phyloP scores from a whole-genome alignment of 1,284 basidiomycete species.

The Peniophora sp. region DNA sequence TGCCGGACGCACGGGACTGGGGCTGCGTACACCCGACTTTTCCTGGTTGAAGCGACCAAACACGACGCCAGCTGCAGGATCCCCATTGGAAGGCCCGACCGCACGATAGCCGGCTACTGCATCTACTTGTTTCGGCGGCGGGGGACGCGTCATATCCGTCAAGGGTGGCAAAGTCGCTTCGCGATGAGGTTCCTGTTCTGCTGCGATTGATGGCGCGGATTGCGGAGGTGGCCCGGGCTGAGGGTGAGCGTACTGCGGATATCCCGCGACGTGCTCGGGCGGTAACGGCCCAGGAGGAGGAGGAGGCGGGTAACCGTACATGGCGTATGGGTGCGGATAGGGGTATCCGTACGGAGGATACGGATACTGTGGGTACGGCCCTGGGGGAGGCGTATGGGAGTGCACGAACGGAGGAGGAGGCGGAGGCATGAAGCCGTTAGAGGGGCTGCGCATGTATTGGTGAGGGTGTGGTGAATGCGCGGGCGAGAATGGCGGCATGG shows the following conservation, averaged over 20 bases:
- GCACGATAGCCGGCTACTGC: slow-evolving; percentile 24
- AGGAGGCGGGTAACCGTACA: slow-evolving; percentile 12
- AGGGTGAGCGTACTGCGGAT: no score
- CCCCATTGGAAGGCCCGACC: slow-evolving; percentile 10
- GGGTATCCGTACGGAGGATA: slow-evolving; percentile 25
- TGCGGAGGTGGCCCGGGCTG: no score
- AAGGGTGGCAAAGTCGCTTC: slow-evolving; percentile 19
- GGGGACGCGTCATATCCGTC: slow-evolving; percentile 20
- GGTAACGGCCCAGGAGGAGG: slow-evolving; percentile 1
- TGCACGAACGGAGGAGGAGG: no score
- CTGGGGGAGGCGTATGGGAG: slow-evolving; percentile 14
- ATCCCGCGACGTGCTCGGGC: background rate
- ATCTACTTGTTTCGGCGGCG: slow-evolving; percentile 22
- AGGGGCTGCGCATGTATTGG: background rate
- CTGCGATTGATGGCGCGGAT: no score
- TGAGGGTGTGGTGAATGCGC: no score
- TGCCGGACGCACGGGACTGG: slow-evolving; percentile 17
- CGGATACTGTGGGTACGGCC: slow-evolving; percentile 22
- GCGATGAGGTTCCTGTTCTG: background rate
- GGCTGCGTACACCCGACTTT: slow-evolving; percentile 20
- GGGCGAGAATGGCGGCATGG: slow-evolving; percentile 12
- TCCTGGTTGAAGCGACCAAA: slow-evolving; percentile 43
- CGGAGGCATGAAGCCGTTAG: slow-evolving; percentile 14
- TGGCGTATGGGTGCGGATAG: slow-evolving; percentile 12
- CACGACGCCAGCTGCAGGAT: slow-evolving; percentile 22